Base-by-base conservation (phyloP, 176 grass and related monocot species). In the Carex cristatella region DNA sequence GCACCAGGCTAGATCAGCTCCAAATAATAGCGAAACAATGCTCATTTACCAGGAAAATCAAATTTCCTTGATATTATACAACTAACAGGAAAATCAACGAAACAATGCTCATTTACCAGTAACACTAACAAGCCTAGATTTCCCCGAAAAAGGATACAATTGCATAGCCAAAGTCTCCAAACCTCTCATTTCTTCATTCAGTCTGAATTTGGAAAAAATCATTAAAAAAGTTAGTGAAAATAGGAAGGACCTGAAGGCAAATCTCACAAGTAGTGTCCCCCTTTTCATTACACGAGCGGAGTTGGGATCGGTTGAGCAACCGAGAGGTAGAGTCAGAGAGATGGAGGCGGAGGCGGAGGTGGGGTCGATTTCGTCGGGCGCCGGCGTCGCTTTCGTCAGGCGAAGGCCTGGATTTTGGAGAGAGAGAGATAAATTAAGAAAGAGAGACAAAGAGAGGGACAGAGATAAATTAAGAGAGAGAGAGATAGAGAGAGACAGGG, bases 161-260 rank as follows among this genome's bases (percentile, higher is more conserved):
- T 98, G 95, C 85, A 92, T 84, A 71, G 88, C 85, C 66, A 94
- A 77, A 86, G 89, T 93, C 83, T 98, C 93, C 80, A 98, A 79
- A 32, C 88, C 89, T 89, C 83, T 91, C 91, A 98, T 93, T 93
- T 98, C 95, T 79, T 98, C 95, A 88, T 92, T 98, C 77, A 98
- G 85, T 87, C 95, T 98, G 86, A 65, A n/a, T 48, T 71, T 32
- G 63, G 5, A 69, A 31, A 65, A 49, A 69, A 79, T 5, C 54
- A 27, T 40, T 40, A 40, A 77, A 54, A 64, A 27, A 61, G 30
- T 79, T 80, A n/a, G 30, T 46, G 61, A 57, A 51, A 82, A 85
- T 61, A 6, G n/a, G 7, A 31, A 62, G 79, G 87, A 99, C 96
- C 96, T 94, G 93, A 74, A 98, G 69, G 71, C 96, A 98, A 89